Base-by-base conservation (phyloP, 2,329 filamentous ascomycete species). In the Alternaria longipes region DNA sequence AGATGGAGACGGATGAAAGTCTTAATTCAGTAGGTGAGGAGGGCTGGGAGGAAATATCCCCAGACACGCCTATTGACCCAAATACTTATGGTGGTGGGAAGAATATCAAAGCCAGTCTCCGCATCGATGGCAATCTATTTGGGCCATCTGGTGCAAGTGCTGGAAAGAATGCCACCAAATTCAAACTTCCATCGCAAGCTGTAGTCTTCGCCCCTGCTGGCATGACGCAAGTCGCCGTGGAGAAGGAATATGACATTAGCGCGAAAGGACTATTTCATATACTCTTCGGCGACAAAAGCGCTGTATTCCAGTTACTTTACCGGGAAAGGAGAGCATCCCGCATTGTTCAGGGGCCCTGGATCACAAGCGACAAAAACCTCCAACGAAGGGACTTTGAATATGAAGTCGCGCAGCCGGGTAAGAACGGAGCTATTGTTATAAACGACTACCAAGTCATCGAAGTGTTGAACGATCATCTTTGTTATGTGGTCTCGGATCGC, bases 251-350 rank as follows among this genome's bases (percentile, higher is more conserved):
- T 76, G 91, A 96, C 67, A 90, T 98, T 62, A 96, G 92, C 64
- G 91, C 95, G 47, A 98, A 99, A 78, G 93, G 92, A 0, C 89
- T 97, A 59, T 99, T 98, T 78, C 94, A 98, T 74, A 92, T 98
- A 16, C 86, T 99, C 53, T 99, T 98, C 78, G 95, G 95, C 38
- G 95, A 99, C 79, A 97, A 94, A 81, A 97, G 92, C 76, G 92
- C 94, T 34, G 90, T 98, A 40, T 99, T 97, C 80, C 93, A 95
- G 70, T 89, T 94, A 72, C 84, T 98, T 30, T 94, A 97, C 76
- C 90, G 92, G 75, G 93, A 97, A 53, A 67, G 70, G 20, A 74
- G 72, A 64, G 74, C 74, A 11, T 69, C 71, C 45, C 68, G 73
- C 64, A 93, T 97, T 64, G 88, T 90, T 2, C 94, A 97, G 79